Evolutionary conservation across 2,329 filamentous ascomycete species (phyloP).

Genomic region (Didymellaceae sp.): DNA sequence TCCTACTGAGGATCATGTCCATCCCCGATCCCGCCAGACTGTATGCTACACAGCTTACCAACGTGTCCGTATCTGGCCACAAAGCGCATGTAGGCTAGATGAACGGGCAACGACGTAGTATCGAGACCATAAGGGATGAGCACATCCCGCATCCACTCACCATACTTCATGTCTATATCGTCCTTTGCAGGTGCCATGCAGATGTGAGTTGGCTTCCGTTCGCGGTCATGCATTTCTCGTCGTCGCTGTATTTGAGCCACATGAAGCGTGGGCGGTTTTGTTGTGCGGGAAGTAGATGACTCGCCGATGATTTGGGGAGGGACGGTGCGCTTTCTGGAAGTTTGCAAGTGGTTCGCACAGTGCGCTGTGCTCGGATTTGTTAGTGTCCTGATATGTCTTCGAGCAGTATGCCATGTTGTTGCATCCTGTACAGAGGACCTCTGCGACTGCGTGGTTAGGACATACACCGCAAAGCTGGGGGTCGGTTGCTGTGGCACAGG

Average conservation of each 20-base stretch:
- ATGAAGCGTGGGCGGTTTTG: conserved; percentile 4
- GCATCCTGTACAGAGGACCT: conserved; percentile 19
- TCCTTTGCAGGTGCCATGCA: conserved; percentile 1
- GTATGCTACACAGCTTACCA: neutral
- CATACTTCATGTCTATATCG: neutral
- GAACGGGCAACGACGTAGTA: neutral
- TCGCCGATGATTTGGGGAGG: neutral
- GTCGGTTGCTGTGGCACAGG: conserved; percentile 1
- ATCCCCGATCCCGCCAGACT: neutral
- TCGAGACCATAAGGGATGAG: neutral
- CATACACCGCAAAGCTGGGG: conserved; percentile 1
- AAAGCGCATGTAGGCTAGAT: neutral
- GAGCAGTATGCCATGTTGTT: conserved; percentile 25
- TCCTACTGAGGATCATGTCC: neutral
- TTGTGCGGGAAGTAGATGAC: conserved; percentile 9
- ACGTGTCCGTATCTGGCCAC: neutral
- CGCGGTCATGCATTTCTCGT: neutral
- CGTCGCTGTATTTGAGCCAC: neutral
- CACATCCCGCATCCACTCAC: neutral
- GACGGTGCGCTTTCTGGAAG: neutral
- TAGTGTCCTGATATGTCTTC: conserved; percentile 17
- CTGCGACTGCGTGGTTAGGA: neutral
- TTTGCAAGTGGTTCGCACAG: conserved; percentile 21
- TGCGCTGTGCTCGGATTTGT: conserved; percentile 19
- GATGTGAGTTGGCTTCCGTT: neutral